A percentile compares a stretch with the other conserved stretches of the same genome.
Conservation (phyloP, 495 filamentous ascomycete species). For the Penicillium egyptiacum region DNA sequence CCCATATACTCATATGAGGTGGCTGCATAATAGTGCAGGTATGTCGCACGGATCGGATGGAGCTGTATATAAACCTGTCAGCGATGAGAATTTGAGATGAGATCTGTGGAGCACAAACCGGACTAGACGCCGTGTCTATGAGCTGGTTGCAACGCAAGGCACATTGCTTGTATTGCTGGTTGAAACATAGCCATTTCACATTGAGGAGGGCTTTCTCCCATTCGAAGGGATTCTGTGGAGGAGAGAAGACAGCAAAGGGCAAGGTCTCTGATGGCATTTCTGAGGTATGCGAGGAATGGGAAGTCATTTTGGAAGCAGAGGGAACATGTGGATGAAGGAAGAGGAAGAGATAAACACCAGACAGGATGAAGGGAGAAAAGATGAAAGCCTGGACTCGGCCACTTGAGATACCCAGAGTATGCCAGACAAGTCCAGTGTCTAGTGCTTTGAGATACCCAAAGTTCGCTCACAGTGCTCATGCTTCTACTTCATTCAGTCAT, state of each 20-base stretch:
- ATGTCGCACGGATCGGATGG: conserved; percentile 38
- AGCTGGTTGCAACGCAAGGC: conserved; percentile 35
- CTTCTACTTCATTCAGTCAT: background rate
- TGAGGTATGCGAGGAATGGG: background rate
- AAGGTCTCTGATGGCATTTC: conserved; percentile 3
- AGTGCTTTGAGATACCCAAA: too few species aligned
- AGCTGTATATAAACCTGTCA: conserved; percentile 27
- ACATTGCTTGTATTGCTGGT: conserved; percentile 50
- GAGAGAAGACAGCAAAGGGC: conserved; percentile 17
- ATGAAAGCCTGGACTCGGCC: background rate
- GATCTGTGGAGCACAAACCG: conserved; percentile 27
- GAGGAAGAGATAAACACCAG: background rate
- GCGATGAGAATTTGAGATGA: background rate
- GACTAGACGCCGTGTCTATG: conserved; percentile 23
- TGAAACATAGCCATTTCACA: conserved; percentile 41
- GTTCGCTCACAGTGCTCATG: background rate
- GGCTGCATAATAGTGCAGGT: conserved; percentile 48
- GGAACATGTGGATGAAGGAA: background rate
- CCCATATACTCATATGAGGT: conserved; percentile 47
- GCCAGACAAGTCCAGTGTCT: background rate
- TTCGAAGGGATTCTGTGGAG: conserved; percentile 24
- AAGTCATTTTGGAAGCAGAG: background rate
- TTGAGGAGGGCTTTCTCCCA: conserved; percentile 36
- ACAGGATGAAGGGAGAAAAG: background rate
- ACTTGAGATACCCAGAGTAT: background rate